Base-by-base conservation (phyloP, 169 alveolate genomes). In the Babesia caballi region DNA sequence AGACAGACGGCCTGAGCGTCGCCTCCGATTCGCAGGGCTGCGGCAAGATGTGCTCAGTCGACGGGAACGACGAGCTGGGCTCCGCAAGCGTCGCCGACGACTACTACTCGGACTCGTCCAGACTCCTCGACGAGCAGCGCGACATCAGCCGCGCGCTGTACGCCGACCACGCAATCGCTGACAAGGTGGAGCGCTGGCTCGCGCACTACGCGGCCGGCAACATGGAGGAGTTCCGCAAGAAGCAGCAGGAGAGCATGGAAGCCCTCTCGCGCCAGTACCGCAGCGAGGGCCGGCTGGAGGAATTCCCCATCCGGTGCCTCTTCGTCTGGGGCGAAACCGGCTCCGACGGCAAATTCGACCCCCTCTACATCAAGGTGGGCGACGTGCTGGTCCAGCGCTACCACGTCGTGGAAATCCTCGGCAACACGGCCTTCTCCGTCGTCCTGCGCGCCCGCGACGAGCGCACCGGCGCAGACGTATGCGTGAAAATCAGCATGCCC, bases 401-500 rank as follows among this genome's bases (percentile, higher is more conserved):
- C 51, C 66, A 15, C 15, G 57, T 81, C 3, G 66, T 15, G 11
- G 57, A 17, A 23, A 23, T 81, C 7, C 17, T 81, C 25, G 83
- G 84, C 25, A 46, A 49, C 61, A 63, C 88, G 12, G 42, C 88
- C 9, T 71, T 70, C 35, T 81, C 88, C 11, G 69, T 49, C 4
- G 88, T 81, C 11, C 40, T 69, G 1, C 25, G 32, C 27, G 88
- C 84, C 12, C 65, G 19, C 3, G 83, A 69, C 28, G 40, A 46
- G 28, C 47, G 19, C 28, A 28, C n/a, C 15, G 56, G 49, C 46
- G 68, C 14, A 33, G 44, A 52, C 9, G 72, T 70, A 8, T 81
- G 84, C 56, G 25, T 81, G 6, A 81, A 81, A 30, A 71, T 81
- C 2, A 71, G 73, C 21, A 54, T 70, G 70, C 84, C 88, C 21